Percentiles rank a stretch among this genome's conserved stretches.
phyloP scores from a whole-genome alignment of 2,329 filamentous ascomycete genomes.

The Diaporthe nobilis region DNA sequence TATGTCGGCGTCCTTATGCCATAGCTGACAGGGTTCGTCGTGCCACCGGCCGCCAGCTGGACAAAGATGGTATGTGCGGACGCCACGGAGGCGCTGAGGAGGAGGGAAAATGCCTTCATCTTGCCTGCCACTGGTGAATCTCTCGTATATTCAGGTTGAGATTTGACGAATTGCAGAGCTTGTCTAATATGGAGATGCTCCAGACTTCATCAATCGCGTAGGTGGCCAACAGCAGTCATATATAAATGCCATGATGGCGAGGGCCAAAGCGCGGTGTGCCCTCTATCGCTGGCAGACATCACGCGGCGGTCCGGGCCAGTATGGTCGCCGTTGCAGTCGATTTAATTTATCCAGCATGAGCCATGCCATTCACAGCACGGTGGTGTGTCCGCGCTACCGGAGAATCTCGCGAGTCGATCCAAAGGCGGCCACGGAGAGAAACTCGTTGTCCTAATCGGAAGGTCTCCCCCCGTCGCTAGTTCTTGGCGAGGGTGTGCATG shows the following conservation, averaged over 20 bases:
- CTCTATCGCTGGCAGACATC: background rate
- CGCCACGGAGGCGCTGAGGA: slow-evolving; percentile 49
- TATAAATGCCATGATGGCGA: background rate
- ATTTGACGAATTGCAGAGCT: background rate
- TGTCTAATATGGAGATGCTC: background rate
- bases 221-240: background rate
- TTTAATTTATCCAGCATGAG: slow-evolving; percentile 27
- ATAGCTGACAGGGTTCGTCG: slow-evolving; percentile 47
- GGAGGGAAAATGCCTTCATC: slow-evolving; percentile 30
- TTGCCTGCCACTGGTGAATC: background rate
- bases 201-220: background rate
- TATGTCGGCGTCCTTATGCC: slow-evolving; percentile 67
- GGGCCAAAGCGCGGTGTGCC: background rate
- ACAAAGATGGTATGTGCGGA: slow-evolving; percentile 66
- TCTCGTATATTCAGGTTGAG: background rate
- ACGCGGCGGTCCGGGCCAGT: slow-evolving; percentile 18
- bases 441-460: background rate
- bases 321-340: background rate
- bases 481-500: slow-evolving; percentile 3
- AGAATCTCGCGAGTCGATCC: background rate
- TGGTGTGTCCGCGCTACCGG: slow-evolving; percentile 23
- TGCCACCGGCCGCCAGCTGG: slow-evolving; percentile 61
- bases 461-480: slow-evolving; percentile 18
- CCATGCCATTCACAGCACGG: slow-evolving; percentile 20
- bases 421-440: slow-evolving; percentile 15